A percentile compares a stretch with the other conserved stretches of the same genome.
phyloP scores from a whole-genome alignment of 176 grass and related monocot species.

The Saccharum spontaneum region DNA sequence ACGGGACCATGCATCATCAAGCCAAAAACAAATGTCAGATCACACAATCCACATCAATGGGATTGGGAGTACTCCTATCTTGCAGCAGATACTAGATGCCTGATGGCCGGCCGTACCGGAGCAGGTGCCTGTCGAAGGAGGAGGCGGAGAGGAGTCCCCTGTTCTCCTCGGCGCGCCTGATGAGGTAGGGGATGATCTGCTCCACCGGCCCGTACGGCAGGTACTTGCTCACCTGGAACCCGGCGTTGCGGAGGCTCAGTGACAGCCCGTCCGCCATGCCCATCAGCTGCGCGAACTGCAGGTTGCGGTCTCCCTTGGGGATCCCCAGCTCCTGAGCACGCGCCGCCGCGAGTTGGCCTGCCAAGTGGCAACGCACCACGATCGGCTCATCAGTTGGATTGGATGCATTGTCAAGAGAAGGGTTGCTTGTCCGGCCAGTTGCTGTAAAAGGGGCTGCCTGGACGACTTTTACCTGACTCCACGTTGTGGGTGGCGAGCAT shows the following conservation, averaged over 20 bases:
- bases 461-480: constrained; percentile 38
- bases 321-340: constrained; percentile 74
- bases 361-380: too few relatives aligned
- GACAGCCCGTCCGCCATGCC: constrained; percentile 96
- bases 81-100: too few relatives aligned
- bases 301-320: constrained; percentile 46
- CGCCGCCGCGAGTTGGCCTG: constrained; percentile 54
- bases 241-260: constrained; percentile 71
- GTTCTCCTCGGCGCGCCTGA: constrained; percentile 94
- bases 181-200: constrained; percentile 89
- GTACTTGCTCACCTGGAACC: constrained; percentile 92
- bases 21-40: background rate
- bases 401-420: background rate
- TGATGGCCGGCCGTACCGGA: constrained; percentile 40
- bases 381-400: background rate
- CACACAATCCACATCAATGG: background rate
- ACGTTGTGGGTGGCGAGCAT: constrained; percentile 91
- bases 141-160: constrained; percentile 82
- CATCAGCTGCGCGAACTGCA: constrained; percentile 97
- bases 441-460: too few relatives aligned
- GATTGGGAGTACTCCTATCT: too few relatives aligned
- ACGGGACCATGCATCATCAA: background rate
- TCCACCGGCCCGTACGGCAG: constrained; percentile 92
- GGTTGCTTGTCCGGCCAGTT: too few relatives aligned
- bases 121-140: constrained; percentile 61